Evolutionary conservation across 345 rosid genomes (phyloP).

Genomic region (Populus nigra): DNA sequence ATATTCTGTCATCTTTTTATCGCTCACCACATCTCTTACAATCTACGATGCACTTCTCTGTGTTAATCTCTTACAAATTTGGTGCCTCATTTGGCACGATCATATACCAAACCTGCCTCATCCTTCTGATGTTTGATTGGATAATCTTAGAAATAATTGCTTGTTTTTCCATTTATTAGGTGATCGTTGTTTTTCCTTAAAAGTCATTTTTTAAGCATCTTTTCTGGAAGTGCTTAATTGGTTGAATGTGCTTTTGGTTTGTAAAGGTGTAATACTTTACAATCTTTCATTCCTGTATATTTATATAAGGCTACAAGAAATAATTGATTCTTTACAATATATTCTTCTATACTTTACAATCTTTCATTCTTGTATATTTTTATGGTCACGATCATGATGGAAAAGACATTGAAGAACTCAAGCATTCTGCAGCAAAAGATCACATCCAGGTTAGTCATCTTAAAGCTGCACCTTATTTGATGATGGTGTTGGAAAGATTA

Average conservation of each 20-base stretch:
- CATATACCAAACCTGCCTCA: background rate
- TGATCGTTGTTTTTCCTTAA: background rate
- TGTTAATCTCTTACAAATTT: too few species aligned
- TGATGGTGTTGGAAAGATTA: background rate
- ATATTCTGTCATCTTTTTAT: too few species aligned
- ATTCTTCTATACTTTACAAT: background rate
- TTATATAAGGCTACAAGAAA: background rate
- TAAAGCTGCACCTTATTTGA: slow-evolving; percentile 1
- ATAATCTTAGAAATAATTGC: background rate
- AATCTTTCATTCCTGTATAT: background rate
- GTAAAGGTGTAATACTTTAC: background rate
- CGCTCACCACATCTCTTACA: too few species aligned
- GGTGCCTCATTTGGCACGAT: background rate
- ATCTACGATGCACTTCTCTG: too few species aligned
- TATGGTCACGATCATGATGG: slow-evolving; percentile 81
- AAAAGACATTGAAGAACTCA: slow-evolving; percentile 55
- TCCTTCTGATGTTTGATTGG: background rate
- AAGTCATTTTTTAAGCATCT: background rate
- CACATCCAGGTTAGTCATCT: slow-evolving; percentile 70
- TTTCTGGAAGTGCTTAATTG: background rate
- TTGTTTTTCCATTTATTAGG: background rate
- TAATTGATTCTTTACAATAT: too few species aligned
- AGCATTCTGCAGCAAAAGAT: slow-evolving; percentile 75
- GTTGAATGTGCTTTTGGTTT: background rate
- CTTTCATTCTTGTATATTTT: background rate